Evolutionary conservation across 805 yeast genomes (phyloP).

Genomic region (Maudiozyma serrabonitensis): DNA sequence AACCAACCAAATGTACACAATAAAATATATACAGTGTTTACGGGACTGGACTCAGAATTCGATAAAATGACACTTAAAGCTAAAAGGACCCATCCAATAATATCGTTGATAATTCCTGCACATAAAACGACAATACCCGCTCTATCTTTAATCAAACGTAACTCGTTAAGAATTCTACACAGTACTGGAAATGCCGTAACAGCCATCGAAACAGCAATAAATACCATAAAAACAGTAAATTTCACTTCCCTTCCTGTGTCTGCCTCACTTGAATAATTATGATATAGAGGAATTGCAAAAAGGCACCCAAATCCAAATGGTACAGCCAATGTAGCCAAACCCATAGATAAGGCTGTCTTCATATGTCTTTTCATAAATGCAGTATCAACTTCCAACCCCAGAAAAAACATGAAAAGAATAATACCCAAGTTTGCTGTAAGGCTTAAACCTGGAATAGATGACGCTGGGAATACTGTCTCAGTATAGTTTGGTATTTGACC

Average conservation of each 20-base stretch:
- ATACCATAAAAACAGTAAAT: constrained; percentile 69
- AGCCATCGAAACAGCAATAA: constrained; percentile 74
- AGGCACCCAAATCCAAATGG: constrained; percentile 78
- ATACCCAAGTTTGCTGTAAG: constrained; percentile 68
- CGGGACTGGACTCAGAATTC: constrained; percentile 52
- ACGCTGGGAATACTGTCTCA: constrained; percentile 50
- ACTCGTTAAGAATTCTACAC: constrained; percentile 67
- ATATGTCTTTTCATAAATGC: constrained; percentile 51
- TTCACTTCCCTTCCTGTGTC: constrained; percentile 31
- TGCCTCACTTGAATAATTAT: constrained; percentile 37
- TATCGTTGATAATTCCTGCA: constrained; percentile 74
- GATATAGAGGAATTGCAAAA: constrained; percentile 56
- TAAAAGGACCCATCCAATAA: constrained; percentile 71
- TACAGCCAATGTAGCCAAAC: constrained; percentile 59
- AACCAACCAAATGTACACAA: constrained; percentile 64
- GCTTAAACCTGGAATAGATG: constrained; percentile 52
- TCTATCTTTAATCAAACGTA: constrained; percentile 58
- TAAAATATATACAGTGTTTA: constrained; percentile 59
- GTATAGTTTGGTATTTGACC: constrained; percentile 66
- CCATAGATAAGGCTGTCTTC: constrained; percentile 56
- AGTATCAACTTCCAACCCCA: constrained; percentile 72
- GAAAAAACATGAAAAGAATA: constrained; percentile 61
- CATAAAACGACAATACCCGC: constrained; percentile 69
- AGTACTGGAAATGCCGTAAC: constrained; percentile 82
- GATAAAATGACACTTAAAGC: constrained; percentile 72